phyloP scores from a whole-genome alignment of 805 yeast genomes.

The Teunomyces gatunensis region DNA sequence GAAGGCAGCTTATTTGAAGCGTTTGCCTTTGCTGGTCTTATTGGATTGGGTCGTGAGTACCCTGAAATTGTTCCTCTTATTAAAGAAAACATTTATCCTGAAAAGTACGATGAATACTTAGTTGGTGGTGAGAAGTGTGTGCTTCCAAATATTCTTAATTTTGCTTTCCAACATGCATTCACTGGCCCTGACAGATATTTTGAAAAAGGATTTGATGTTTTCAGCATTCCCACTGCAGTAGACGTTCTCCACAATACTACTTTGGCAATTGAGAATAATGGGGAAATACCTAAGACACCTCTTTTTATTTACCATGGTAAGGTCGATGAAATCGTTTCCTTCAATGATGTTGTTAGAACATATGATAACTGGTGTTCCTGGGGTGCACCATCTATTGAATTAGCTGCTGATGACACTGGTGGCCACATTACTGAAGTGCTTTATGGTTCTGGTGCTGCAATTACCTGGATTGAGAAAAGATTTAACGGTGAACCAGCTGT shows the following conservation, averaged over 20 bases:
- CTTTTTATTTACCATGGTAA: constrained; percentile 10
- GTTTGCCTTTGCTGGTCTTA: constrained; percentile 24
- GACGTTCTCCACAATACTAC: constrained; percentile 20
- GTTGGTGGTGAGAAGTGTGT: neutral
- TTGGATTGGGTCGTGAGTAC: constrained; percentile 30
- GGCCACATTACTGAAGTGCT: constrained; percentile 14
- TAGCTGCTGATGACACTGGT: constrained; percentile 8
- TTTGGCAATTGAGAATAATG: constrained; percentile 3
- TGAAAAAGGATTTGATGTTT: constrained; percentile 8
- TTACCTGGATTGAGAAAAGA: constrained; percentile 17
- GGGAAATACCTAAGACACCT: constrained; percentile 9
- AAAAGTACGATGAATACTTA: neutral
- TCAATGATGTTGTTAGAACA: constrained; percentile 2
- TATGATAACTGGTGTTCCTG: constrained; percentile 11
- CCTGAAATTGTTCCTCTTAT: constrained; percentile 16
- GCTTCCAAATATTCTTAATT: neutral
- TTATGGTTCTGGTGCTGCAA: constrained; percentile 14
- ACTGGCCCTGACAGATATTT: neutral
- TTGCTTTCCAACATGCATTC: neutral
- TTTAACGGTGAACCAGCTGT: constrained; percentile 14
- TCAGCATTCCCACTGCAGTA: constrained; percentile 8
- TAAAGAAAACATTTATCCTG: neutral
- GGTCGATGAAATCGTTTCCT: constrained; percentile 12
- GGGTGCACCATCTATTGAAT: constrained; percentile 11
- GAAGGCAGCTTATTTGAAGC: constrained; percentile 29